These are phyloP conservation scores for Syncephalastrum contaminatum DNA, from an alignment of 371 early-diverging fungal species.

Conservation along the genomic window DNA sequence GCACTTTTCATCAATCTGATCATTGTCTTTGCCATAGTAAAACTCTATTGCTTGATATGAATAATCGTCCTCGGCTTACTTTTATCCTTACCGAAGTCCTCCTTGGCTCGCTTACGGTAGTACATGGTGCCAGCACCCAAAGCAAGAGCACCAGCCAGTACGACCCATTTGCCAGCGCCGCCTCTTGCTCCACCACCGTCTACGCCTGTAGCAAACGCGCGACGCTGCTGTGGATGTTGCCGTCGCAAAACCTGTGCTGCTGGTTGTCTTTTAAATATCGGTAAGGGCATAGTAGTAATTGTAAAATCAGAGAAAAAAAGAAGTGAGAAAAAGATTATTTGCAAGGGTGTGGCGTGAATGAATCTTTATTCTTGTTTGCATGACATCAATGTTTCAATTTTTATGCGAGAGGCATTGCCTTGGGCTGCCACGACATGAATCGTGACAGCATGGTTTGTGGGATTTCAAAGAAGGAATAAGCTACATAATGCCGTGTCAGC, in stretches of 20 bases:
- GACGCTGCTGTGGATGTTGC: slow-evolving; percentile 1
- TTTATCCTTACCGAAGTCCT: too few species aligned
- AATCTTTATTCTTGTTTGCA: slow-evolving; percentile 4
- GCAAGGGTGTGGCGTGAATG: background rate
- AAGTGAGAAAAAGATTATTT: background rate
- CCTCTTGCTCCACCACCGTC: background rate
- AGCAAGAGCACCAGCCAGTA: too few species aligned
- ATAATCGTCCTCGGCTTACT: too few species aligned
- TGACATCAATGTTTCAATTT: slow-evolving; percentile 14
- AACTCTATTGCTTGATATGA: background rate
- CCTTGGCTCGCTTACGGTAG: too few species aligned
- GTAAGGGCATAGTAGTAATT: background rate
- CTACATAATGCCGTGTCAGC: slow-evolving; percentile 12
- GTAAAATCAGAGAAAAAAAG: slow-evolving; percentile 7
- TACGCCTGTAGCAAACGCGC: background rate
- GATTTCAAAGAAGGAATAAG: slow-evolving; percentile 48
- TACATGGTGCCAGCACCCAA: too few species aligned
- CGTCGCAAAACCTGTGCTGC: background rate
- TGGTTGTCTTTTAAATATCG: background rate
- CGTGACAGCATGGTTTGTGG: slow-evolving; percentile 43
- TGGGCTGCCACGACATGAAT: slow-evolving; percentile 42
- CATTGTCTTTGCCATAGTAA: slow-evolving; percentile 9
- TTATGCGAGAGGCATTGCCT: slow-evolving; percentile 4
- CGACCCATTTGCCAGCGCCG: too few species aligned
- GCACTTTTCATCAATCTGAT: slow-evolving; percentile 8